Evolutionary conservation across 257 asterid genomes (phyloP).

Genomic region (Euphrasia confusa): DNA sequence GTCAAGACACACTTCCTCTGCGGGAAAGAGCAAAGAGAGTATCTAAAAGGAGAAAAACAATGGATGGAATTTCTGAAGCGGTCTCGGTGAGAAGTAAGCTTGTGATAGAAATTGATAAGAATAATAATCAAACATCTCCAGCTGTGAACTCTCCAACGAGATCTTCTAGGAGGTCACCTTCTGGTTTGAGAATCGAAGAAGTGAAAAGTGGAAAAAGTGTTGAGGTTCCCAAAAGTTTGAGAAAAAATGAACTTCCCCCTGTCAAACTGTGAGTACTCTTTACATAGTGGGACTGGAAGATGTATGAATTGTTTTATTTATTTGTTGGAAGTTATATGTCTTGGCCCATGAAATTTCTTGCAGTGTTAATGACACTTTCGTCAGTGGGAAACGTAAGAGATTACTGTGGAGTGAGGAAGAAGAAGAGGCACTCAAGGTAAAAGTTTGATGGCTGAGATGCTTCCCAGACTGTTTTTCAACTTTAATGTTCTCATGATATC

Average conservation of each 20-base stretch:
- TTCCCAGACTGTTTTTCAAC: conserved; percentile 15
- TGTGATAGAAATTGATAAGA: conserved; percentile 24
- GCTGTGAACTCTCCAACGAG: conserved; percentile 26
- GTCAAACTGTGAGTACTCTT: conserved; percentile 35
- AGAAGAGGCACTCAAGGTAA: conserved; percentile 63
- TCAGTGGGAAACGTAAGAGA: conserved; percentile 40
- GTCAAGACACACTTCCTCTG: conserved; percentile 10
- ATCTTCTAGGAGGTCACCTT: conserved; percentile 32
- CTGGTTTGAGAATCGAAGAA: conserved; percentile 21
- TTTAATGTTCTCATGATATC: neutral
- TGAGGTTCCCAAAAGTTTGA: conserved; percentile 25
- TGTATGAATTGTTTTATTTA: conserved; percentile 4
- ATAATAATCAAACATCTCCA: conserved; percentile 24
- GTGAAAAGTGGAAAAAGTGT: conserved; percentile 19
- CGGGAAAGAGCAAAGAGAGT: conserved; percentile 28
- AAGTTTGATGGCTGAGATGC: conserved; percentile 19
- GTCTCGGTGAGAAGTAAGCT: conserved; percentile 22
- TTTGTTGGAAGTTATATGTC: conserved; percentile 7
- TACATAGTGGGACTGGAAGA: neutral
- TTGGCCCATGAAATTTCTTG: conserved; percentile 20
- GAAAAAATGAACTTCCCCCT: conserved; percentile 24
- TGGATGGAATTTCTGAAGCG: conserved; percentile 21
- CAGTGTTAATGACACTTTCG: conserved; percentile 32
- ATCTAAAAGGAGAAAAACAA: conserved; percentile 25
- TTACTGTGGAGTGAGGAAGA: conserved; percentile 54